phyloP scores from a whole-genome alignment of 306 rosid species.

The Fagus sylvatica region DNA sequence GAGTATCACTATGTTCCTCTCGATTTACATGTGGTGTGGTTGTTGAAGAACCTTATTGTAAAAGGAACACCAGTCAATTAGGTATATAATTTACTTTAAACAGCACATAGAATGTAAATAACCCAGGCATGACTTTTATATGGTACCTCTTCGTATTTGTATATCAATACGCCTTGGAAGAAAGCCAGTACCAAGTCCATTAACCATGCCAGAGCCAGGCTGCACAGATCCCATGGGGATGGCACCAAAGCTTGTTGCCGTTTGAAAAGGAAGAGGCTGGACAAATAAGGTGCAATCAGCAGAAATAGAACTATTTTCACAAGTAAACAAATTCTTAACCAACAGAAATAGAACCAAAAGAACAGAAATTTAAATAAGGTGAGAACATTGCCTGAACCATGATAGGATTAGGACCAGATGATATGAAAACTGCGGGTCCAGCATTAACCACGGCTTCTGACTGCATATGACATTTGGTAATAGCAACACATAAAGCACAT shows the following conservation, averaged over 20 bases:
- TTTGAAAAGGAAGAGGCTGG: constrained; percentile 95
- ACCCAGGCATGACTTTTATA: constrained; percentile 5
- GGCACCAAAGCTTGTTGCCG: constrained; percentile 68
- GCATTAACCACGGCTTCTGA: constrained; percentile 93
- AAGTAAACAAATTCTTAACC: background rate
- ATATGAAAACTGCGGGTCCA: constrained; percentile 96
- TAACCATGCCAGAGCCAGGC: constrained; percentile 62
- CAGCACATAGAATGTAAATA: constrained; percentile 12
- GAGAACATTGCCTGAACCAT: constrained; percentile 84
- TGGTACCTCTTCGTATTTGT: constrained; percentile 88
- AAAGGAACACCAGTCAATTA: constrained; percentile 19
- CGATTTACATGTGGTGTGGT: constrained; percentile 48
- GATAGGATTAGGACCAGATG: constrained; percentile 89
- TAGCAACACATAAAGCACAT: constrained; percentile 28
- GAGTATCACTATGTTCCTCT: constrained; percentile 61
- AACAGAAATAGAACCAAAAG: background rate
- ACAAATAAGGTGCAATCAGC: constrained; percentile 48
- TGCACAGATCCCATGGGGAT: constrained; percentile 75
- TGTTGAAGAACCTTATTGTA: constrained; percentile 60
- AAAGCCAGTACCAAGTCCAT: constrained; percentile 65
- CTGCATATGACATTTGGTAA: constrained; percentile 44
- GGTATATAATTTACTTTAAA: constrained; percentile 10
- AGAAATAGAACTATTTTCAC: constrained; percentile 25
- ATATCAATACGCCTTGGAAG: constrained; percentile 93
- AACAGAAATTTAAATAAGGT: constrained; percentile 16